These are phyloP conservation scores for Nyssa sinensis DNA, from an alignment of 148 eudicot genomes.

Conservation along the genomic window DNA sequence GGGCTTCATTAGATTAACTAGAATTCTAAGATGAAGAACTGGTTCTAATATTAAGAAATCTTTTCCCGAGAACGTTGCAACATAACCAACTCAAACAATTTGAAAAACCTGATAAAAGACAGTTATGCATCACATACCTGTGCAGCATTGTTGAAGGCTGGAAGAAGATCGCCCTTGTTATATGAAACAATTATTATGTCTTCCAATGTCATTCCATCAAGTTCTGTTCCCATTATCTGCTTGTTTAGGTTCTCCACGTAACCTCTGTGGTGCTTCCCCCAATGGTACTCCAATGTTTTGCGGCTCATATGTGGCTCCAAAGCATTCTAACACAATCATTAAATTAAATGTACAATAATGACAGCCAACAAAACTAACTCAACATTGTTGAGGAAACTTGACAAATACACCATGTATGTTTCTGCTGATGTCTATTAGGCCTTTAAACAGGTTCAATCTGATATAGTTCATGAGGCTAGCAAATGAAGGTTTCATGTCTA, in stretches of 20 bases:
- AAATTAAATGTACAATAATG: background rate
- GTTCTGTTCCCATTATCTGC: constrained; percentile 83
- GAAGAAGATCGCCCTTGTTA: constrained; percentile 80
- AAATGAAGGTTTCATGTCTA: background rate
- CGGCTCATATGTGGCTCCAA: constrained; percentile 91
- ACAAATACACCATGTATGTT: background rate
- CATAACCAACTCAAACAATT: background rate
- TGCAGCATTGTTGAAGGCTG: constrained; percentile 94
- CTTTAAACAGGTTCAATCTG: background rate
- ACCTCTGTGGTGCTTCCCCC: constrained; percentile 86
- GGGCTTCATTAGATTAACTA: background rate
- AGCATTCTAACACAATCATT: constrained; percentile 49
- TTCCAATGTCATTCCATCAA: constrained; percentile 63
- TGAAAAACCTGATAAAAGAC: constrained; percentile 1
- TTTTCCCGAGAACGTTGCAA: background rate
- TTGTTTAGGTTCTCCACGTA: constrained; percentile 92
- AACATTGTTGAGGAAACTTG: background rate
- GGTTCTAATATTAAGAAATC: no score
- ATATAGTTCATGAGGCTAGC: background rate
- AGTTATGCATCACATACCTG: constrained; percentile 45
- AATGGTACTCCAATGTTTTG: constrained; percentile 71
- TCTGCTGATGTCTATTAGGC: background rate
- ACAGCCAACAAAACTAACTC: background rate
- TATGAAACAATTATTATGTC: constrained; percentile 56
- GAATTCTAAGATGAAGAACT: background rate